phyloP scores from a whole-genome alignment of 768 basidiomycete species.

The Mycena crocata region DNA sequence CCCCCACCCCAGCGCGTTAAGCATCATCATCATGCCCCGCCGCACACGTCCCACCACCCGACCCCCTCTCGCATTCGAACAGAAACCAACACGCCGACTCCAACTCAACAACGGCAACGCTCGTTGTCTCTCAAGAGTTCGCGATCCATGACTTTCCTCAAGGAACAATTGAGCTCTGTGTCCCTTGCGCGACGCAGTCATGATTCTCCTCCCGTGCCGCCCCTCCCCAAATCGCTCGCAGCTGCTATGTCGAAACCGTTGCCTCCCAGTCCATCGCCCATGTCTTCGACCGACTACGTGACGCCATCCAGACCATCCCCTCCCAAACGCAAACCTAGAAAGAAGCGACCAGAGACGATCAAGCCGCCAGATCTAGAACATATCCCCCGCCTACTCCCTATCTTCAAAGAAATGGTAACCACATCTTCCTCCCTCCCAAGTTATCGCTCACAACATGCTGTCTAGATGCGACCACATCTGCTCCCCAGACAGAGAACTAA shows the following conservation, averaged over 20 bases:
- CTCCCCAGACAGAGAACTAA: slow-evolving; percentile 29
- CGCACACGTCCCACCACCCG: slow-evolving; percentile 1
- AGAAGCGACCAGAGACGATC: slow-evolving; percentile 56
- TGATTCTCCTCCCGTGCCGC: slow-evolving; percentile 53
- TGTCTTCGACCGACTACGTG: slow-evolving; percentile 34
- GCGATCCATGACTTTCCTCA: slow-evolving; percentile 56
- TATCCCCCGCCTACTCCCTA: slow-evolving; percentile 84
- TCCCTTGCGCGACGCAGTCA: slow-evolving; percentile 41
- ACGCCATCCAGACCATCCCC: slow-evolving; percentile 31
- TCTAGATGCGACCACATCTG: slow-evolving; percentile 30
- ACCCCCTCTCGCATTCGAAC: slow-evolving; percentile 9
- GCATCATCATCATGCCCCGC: not conserved
- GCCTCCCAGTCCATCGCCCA: slow-evolving; percentile 49
- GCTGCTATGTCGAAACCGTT: slow-evolving; percentile 54
- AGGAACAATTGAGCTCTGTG: slow-evolving; percentile 36
- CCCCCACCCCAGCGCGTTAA: slow-evolving; percentile 26
- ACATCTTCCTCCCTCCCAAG: not conserved
- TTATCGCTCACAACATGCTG: not conserved
- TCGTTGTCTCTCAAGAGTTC: slow-evolving; percentile 60
- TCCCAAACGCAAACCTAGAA: slow-evolving; percentile 50
- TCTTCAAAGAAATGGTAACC: slow-evolving; percentile 93
- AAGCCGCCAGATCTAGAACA: slow-evolving; percentile 82
- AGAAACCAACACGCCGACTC: slow-evolving; percentile 6
- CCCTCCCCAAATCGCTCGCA: slow-evolving; percentile 52
- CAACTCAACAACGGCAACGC: slow-evolving; percentile 34